Evolutionary conservation across 306 rosid species (phyloP).

Genomic region (Lathyrus sativus): DNA sequence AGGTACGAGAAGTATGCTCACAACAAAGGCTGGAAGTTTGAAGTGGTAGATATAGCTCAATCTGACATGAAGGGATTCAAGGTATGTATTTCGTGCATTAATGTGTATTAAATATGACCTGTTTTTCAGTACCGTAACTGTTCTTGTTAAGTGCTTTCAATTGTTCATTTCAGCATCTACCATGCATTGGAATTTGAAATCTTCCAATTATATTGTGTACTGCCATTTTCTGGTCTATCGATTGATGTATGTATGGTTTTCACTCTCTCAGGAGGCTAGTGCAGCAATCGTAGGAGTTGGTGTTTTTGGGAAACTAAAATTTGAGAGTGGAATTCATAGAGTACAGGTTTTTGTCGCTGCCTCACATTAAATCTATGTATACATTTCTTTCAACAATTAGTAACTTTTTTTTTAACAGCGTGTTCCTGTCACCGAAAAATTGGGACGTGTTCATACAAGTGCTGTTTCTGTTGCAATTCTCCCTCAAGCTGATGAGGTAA

Average conservation of each 20-base stretch:
- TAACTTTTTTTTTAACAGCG: constrained; percentile 58
- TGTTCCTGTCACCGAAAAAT: constrained; percentile 90
- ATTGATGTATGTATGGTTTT: constrained; percentile 28
- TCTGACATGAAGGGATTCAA: constrained; percentile 83
- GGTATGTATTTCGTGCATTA: constrained; percentile 48
- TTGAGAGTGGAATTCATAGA: constrained; percentile 95
- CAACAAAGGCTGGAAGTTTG: constrained; percentile 82
- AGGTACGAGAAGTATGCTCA: constrained; percentile 91
- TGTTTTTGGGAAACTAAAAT: constrained; percentile 87
- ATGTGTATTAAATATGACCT: constrained; percentile 11
- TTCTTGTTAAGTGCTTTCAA: constrained; percentile 22
- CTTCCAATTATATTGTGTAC: constrained; percentile 23
- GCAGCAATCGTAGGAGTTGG: constrained; percentile 79
- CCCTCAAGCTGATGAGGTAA: constrained; percentile 93
- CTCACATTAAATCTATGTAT: constrained; percentile 24
- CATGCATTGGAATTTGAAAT: constrained; percentile 20
- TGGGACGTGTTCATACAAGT: constrained; percentile 94
- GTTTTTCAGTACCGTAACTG: not conserved
- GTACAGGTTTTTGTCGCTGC: constrained; percentile 69
- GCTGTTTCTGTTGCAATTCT: constrained; percentile 96
- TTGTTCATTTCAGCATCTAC: constrained; percentile 7
- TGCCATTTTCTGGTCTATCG: constrained; percentile 20
- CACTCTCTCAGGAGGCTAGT: constrained; percentile 71
- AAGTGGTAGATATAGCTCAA: constrained; percentile 71
- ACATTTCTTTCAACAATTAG: constrained; percentile 23